Evolutionary conservation across 148 eudicot species (phyloP).

Genomic region (Agrostemma githago): DNA sequence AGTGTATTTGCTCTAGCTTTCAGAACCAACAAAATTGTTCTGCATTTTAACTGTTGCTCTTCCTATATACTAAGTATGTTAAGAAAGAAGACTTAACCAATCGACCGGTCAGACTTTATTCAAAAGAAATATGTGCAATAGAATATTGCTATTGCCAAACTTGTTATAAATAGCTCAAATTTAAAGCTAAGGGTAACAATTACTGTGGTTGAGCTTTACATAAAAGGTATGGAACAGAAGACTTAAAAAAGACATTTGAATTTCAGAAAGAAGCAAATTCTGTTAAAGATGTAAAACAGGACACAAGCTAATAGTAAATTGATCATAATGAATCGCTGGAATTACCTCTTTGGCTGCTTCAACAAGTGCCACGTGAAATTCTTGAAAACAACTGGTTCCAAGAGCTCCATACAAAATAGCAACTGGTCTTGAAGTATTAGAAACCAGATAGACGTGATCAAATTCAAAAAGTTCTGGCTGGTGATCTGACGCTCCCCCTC

Average conservation of each 20-base stretch:
- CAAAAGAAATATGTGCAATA: neutral
- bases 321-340: neutral
- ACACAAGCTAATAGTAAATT: neutral
- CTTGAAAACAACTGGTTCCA: constrained; percentile 74
- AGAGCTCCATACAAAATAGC: constrained; percentile 94
- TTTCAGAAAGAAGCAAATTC: neutral
- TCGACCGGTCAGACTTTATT: neutral
- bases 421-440: constrained; percentile 62
- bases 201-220: neutral
- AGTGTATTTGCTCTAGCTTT: neutral
- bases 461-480: constrained; percentile 89
- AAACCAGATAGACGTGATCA: constrained; percentile 71
- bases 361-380: constrained; percentile 63
- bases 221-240: neutral
- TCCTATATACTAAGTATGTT: neutral
- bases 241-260: neutral
- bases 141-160: neutral
- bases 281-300: neutral
- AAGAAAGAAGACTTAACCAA: neutral
- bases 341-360: constrained; percentile 81
- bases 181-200: neutral
- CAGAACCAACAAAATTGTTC: neutral
- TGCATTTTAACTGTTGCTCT: neutral
- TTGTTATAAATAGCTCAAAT: neutral
- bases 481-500: constrained; percentile 55